Evolutionary conservation across 2,329 filamentous ascomycete genomes (phyloP).

Genomic region (Parafenestella ontariensis): DNA sequence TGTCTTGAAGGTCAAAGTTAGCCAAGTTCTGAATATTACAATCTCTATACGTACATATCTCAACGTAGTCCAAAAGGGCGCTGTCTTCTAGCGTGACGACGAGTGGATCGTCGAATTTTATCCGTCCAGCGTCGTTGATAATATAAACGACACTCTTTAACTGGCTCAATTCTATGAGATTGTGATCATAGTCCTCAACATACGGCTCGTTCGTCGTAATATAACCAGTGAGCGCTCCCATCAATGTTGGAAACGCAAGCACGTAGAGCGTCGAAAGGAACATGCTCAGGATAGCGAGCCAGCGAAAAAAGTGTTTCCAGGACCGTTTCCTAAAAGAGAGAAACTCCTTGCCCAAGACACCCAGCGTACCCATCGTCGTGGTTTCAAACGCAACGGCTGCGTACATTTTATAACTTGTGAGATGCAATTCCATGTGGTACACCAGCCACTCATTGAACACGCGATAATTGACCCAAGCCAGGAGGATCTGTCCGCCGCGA

Average conservation of each 20-base stretch:
- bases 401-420: slow-evolving; percentile 41
- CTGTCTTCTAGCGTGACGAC: slow-evolving; percentile 16
- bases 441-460: slow-evolving; percentile 49
- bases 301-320: slow-evolving; percentile 41
- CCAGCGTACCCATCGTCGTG: slow-evolving; percentile 38
- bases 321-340: slow-evolving; percentile 27
- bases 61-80: slow-evolving; percentile 15
- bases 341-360: slow-evolving; percentile 40
- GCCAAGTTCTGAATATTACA: neutral
- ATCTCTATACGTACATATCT: slow-evolving; percentile 20
- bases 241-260: slow-evolving; percentile 46
- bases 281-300: slow-evolving; percentile 40
- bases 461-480: slow-evolving; percentile 45
- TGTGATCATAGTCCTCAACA: slow-evolving; percentile 29
- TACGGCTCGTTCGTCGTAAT: slow-evolving; percentile 41
- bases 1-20: neutral
- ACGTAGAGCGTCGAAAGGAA: slow-evolving; percentile 44
- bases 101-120: slow-evolving; percentile 25
- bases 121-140: slow-evolving; percentile 23
- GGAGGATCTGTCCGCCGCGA: slow-evolving; percentile 43
- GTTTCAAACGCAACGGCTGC: slow-evolving; percentile 37
- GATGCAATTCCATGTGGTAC: slow-evolving; percentile 44
- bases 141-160: slow-evolving; percentile 19
- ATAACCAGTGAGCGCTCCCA: slow-evolving; percentile 52
- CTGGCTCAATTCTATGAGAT: slow-evolving; percentile 35